phyloP scores from a whole-genome alignment of 169 alveolate genomes.

The Ichthyophthirius multifiliis region DNA sequence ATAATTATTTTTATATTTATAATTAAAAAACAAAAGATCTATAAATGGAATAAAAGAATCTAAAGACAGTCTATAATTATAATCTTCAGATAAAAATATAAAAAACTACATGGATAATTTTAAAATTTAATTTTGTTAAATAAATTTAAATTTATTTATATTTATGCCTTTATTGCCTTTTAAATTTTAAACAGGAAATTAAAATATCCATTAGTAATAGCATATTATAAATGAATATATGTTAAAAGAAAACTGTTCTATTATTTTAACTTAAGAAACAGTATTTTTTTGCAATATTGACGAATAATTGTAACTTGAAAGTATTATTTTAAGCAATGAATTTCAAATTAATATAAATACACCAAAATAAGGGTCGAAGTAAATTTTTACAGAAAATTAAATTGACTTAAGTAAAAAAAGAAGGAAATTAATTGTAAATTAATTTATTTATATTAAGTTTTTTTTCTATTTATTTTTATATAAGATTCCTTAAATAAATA shows the following conservation, averaged over 20 bases:
- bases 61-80: neutral
- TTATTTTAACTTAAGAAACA: neutral
- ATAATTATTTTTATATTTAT: neutral
- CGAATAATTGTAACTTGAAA: neutral
- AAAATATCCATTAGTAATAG: neutral
- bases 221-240: neutral
- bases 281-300: neutral
- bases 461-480: neutral
- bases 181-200: neutral
- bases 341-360: neutral
- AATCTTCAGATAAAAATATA: neutral
- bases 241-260: neutral
- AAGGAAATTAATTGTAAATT: neutral
- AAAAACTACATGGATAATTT: neutral
- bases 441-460: neutral
- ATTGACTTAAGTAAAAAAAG: neutral
- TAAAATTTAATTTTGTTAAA: neutral
- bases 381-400: neutral
- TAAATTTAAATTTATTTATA: neutral
- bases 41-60: neutral
- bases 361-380: neutral
- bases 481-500: neutral
- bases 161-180: neutral
- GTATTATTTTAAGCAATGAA: neutral
- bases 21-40: neutral